phyloP scores from a whole-genome alignment of 257 asterid genomes.

The Ajuga chamaepitys region DNA sequence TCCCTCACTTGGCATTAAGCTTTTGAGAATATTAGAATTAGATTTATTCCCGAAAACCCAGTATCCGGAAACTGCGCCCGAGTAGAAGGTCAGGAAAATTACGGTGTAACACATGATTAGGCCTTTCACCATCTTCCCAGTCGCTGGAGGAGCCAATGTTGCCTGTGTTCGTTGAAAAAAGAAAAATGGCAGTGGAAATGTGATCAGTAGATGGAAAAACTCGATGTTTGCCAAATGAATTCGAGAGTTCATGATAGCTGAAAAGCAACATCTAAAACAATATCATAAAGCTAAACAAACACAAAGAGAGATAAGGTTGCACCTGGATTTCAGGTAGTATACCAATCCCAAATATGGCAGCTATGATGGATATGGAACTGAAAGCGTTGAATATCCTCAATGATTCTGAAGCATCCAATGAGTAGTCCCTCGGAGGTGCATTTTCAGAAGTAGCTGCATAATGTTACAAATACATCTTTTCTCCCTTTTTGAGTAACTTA shows the following conservation, averaged over 20 bases:
- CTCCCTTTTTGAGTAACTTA: background rate
- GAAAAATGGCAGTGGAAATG: conserved; percentile 17
- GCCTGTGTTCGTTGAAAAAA: conserved; percentile 44
- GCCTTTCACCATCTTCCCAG: conserved; percentile 95
- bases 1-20: conserved; percentile 73
- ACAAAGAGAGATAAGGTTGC: conserved; percentile 1
- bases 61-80: conserved; percentile 86
- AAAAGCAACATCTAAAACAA: background rate
- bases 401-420: conserved; percentile 54
- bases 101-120: conserved; percentile 88
- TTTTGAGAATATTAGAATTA: conserved; percentile 69
- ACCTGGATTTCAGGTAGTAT: conserved; percentile 95
- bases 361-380: conserved; percentile 86
- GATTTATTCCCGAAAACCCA: conserved; percentile 86
- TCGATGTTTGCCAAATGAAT: background rate
- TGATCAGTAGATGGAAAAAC: background rate
- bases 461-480: background rate
- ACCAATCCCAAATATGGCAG: conserved; percentile 92
- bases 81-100: conserved; percentile 73
- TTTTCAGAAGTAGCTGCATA: conserved; percentile 53
- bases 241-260: background rate
- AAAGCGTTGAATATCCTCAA: conserved; percentile 67
- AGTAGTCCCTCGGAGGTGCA: conserved; percentile 81
- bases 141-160: conserved; percentile 91
- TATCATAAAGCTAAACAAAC: background rate